Evolutionary conservation across 2,329 filamentous ascomycete species (phyloP), one percentile per base, ranked within the genome.

Genomic region (Lachnellula suecica): DNA sequence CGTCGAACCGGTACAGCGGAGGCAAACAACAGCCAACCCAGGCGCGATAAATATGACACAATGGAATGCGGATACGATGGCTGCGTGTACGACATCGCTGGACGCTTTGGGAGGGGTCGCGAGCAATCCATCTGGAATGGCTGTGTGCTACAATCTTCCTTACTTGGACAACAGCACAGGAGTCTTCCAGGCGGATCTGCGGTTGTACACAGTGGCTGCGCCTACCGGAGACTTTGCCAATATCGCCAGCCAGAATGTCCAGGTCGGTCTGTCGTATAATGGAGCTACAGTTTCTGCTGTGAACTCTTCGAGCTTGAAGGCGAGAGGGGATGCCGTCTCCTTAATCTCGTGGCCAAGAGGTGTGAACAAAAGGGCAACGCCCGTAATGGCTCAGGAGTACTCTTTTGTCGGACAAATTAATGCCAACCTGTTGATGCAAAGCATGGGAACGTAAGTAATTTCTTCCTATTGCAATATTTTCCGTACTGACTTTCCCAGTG

Each of bases 91-190:
- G 41, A 63, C 71, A 20, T 77, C 80, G 8, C 74, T 94, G 17
- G 67, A 70, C 2, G 67, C 71, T 23, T 74, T 91, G 44, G 73
- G 74, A 13, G 72, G 71, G 10, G 73, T 77, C 54, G 81, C 84
- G 38, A 79, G 81, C 22, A 93, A 92, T 60, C 87, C 88, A 4
- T 87, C 88, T 9, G 90, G 90, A 46, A 81, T 90, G 44, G 87
- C 86, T 53, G 82, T 89, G 44, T 95, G 90, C 78, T 94, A 93
- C 74, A 95, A 94, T 67, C 71, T 95, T 22, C 84, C 86, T 0
- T 82, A 81, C 35, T 78, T 91, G 52, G 80, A 93, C 71, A 82
- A 81, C 61, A 70, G 70, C 4, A 84, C 81, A 0, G 89, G 89
- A 25, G 74, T 83, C 15, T 94, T 94, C 67, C 81, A 88, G 69